Evolutionary conservation across 2,329 filamentous ascomycete genomes (phyloP), one percentile per base, ranked within the genome.

Genomic region (Scytalidium lignicola): DNA sequence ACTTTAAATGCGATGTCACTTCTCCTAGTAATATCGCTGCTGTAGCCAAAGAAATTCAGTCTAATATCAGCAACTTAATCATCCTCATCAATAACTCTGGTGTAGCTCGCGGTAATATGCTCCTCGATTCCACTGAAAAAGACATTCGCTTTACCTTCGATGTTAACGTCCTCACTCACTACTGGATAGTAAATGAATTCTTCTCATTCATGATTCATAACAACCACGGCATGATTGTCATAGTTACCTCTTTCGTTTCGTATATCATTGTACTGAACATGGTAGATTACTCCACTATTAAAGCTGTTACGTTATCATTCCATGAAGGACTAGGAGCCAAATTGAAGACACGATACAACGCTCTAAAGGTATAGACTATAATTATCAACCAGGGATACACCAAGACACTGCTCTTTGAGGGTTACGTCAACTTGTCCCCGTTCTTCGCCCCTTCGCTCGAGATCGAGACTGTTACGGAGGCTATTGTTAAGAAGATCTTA

Each of bases 141-240:
- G 78, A 83, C 55, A 73, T 86, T 54, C 77, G 78, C 32, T 78
- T 83, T 58, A 86, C 83, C 46, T 88, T 89, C 64, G 81, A 83
- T 51, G 82, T 90, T 58, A 90, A 90, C 67, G 72, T 81, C 0
- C 64, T 89, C 26, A 73, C 82, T 2, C 85, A 85, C 67, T 88
- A 80, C 70, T 83, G 76, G 72, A 74, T 82, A n/a, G 68, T 76
- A 6, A 78, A 81, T 61, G 76, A 83, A 50, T 89, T 89, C 66
- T 69, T 90, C 1, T 85, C 86, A 0, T 63, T 69, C 55, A 85
- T 90, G 75, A 66, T 85, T 46, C 62, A 67, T 6, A 62, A 62
- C 12, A 82, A 88, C 67, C 85, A 90, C 68, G 86, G 86, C 51
- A 86, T 86, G 74, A 65, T 90, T 39, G 83, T 89, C 19, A 89